These are phyloP conservation scores for Lolium perenne DNA, from an alignment of 176 grass and related monocot species.

Conservation along the genomic window DNA sequence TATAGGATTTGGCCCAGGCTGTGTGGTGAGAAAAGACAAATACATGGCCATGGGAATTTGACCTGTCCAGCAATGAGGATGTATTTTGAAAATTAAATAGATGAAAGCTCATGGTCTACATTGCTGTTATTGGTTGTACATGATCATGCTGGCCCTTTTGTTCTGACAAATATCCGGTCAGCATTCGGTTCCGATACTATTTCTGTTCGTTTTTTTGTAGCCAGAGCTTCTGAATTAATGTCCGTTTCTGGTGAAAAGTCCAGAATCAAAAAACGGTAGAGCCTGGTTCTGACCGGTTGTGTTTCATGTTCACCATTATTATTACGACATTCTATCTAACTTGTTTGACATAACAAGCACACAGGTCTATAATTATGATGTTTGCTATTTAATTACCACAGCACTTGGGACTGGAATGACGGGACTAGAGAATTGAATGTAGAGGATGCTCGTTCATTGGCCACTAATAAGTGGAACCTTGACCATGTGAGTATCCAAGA, in stretches of 20 bases:
- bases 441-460: conserved; percentile 77
- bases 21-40: background rate
- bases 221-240: background rate
- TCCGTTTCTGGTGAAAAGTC: background rate
- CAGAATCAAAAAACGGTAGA: background rate
- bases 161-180: no score
- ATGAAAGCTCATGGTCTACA: background rate
- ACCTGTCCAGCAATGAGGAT: background rate
- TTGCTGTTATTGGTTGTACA: background rate
- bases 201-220: no score
- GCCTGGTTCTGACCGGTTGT: background rate
- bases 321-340: background rate
- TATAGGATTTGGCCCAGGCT: background rate
- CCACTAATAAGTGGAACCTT: conserved; percentile 80
- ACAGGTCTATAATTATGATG: conserved; percentile 25
- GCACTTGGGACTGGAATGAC: conserved; percentile 86
- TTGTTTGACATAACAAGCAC: background rate
- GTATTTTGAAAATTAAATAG: background rate
- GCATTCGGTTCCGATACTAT: no score
- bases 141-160: no score
- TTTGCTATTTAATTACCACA: conserved; percentile 48
- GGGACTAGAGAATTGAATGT: conserved; percentile 68
- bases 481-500: conserved; percentile 54
- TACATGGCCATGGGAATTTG: background rate
- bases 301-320: background rate